A percentile compares a stretch with the other conserved stretches of the same genome.
Evolutionary conservation across 1,284 basidiomycete species (phyloP).

Genomic region (Sporisorium scitamineum): DNA sequence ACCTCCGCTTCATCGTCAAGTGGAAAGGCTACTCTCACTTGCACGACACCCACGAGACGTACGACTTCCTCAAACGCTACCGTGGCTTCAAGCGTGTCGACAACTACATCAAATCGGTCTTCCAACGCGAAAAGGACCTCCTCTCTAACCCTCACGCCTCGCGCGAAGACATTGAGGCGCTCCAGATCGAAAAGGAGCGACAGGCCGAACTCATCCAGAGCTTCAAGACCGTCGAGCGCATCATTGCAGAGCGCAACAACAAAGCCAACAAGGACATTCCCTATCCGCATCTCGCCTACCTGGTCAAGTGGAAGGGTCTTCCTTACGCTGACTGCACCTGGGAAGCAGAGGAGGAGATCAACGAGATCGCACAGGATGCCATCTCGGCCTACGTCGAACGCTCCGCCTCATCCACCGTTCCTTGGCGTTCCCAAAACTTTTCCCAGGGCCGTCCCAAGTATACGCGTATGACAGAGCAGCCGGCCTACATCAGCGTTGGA

Average conservation of each 20-base stretch:
- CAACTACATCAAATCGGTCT: conserved; percentile 92
- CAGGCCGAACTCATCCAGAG: conserved; percentile 89
- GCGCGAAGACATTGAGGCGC: conserved; percentile 87
- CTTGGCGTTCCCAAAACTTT: conserved; percentile 84
- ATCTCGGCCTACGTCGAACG: conserved; percentile 85
- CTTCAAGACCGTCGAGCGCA: conserved; percentile 91
- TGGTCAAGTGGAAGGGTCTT: conserved; percentile 96
- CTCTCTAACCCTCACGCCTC: conserved; percentile 79
- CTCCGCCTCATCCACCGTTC: conserved; percentile 83
- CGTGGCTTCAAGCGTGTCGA: conserved; percentile 95
- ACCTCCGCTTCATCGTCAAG: conserved; percentile 71
- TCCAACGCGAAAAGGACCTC: conserved; percentile 78
- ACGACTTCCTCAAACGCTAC: conserved; percentile 88
- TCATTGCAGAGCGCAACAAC: conserved; percentile 84
- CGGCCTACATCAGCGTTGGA: conserved; percentile 82
- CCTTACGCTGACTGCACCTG: conserved; percentile 97
- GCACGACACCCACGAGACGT: conserved; percentile 94
- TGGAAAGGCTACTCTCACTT: conserved; percentile 71
- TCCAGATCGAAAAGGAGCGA: conserved; percentile 85
- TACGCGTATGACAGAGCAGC: conserved; percentile 88
- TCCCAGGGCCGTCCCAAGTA: conserved; percentile 82
- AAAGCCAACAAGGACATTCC: conserved; percentile 74
- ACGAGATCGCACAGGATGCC: conserved; percentile 73
- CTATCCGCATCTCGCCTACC: conserved; percentile 79
- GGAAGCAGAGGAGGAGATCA: conserved; percentile 84